Base-by-base conservation (phyloP, 2,329 filamentous ascomycete genomes). In the Diaporthe amygdali region DNA sequence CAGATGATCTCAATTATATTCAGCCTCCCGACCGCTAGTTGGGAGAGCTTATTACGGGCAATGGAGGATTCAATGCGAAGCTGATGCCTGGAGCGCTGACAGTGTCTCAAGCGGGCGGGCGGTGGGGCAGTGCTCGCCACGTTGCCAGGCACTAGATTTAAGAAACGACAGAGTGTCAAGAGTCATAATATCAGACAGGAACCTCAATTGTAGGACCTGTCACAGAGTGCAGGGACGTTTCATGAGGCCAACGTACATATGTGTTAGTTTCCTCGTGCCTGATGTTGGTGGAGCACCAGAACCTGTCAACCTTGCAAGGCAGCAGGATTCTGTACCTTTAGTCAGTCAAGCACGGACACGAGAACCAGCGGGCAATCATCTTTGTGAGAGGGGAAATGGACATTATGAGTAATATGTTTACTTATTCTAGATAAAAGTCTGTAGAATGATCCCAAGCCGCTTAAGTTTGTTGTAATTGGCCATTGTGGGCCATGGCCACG, bases 11-110 rank as follows among this genome's bases (percentile, higher is more conserved):
- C 47, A 47, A 25, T 34, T 32, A 47, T 63, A 32, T 63, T 47
- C 41, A 47, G 39, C 59, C 59, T 47, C 30, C 12, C 8, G 30
- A 12, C 41, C 30, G n/a, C 44, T 63, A 25, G 41, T 63, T 32
- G 27, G 25, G 27, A 47, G 30, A 3, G 20, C 41, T 20, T 22
- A 2, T 14, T 22, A 27, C 20, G 59, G 59, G 59, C 20, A 37
- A 25, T 34, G 59, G 7, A 47, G 59, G 59, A 63, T 47, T 63
- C 12, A 47, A 25, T 47, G 39, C 41, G 27, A 30, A 37, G 59
- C 44, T 47, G 59, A 47, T 63, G 59, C 59, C 59, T 63, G n/a
- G 59, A 63, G 15, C 27, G 56, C 56, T 63, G 41, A 63, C 56
- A 46, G 39, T 63, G 9, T n/a, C 10, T 27, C 47, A 34, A 32